Evolutionary conservation across 495 filamentous ascomycete genomes (phyloP), one percentile per base, ranked within the genome.

Genomic region (Jackrogersella multiformis): DNA sequence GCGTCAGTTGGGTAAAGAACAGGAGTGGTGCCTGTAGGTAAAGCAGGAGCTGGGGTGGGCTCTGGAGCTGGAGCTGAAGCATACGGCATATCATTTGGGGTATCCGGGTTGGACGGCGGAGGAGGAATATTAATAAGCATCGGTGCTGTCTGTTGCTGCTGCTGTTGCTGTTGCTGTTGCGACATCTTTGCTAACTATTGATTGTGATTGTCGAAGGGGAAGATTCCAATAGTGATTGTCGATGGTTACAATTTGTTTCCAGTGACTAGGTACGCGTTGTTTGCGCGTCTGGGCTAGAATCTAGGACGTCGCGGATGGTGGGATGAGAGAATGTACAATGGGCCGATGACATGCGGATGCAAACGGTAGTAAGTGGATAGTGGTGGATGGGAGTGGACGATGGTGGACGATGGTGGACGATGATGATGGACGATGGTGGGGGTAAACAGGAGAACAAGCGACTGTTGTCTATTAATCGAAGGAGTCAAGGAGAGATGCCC

Each of bases 21-120:
- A 30, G 26, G 3, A 30, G 26, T 3, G 3, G 7, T 30, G 26
- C 4, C 26, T 30, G 26, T 3, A 7, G 26, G 26, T 30, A 3
- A 30, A 30, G 26, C n/a, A n/a, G n/a, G n/a, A n/a, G n/a, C n/a
- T n/a, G n/a, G n/a, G n/a, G n/a, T n/a, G n/a, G n/a, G n/a, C n/a
- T n/a, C n/a, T n/a, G n/a, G n/a, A n/a, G n/a, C n/a, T n/a, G n/a
- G n/a, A n/a, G n/a, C n/a, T n/a, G n/a, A n/a, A 60, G 82, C 92
- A 83, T 85, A 96, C 93, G 92, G 92, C 80, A 92, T 89, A 61
- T 96, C 93, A 7, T 90, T 92, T 24, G 93, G 93, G n/a, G 93
- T 97, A 59, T 89, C 90, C 20, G 92, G 89, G 60, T 92, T 90
- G 24, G 91, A 92, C 7, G 90, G 89, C 45, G 92, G 89, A 57